Evolutionary conservation across 2,329 filamentous ascomycete genomes (phyloP).

Genomic region (Aspergillus sp.): DNA sequence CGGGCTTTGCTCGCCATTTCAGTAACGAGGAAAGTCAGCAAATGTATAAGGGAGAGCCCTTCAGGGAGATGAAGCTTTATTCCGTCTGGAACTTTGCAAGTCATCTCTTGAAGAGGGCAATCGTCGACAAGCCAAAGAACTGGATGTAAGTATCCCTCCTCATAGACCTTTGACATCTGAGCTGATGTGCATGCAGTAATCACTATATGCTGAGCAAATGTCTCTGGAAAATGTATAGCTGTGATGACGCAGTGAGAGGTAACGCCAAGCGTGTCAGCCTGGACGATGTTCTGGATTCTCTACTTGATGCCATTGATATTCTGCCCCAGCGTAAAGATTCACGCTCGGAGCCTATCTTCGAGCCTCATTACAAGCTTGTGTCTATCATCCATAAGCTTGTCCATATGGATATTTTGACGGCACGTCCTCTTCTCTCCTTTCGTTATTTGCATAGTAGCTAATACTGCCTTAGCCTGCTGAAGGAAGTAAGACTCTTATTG

Average conservation of each 20-base stretch:
- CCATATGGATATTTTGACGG: slow-evolving; percentile 38
- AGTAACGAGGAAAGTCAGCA: slow-evolving; percentile 46
- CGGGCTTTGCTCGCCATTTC: slow-evolving; percentile 54
- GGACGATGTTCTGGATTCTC: slow-evolving; percentile 48
- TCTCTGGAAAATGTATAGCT: slow-evolving; percentile 60
- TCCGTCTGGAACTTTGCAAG: slow-evolving; percentile 59
- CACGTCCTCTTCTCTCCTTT: slow-evolving; percentile 16
- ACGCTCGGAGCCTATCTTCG: slow-evolving; percentile 66
- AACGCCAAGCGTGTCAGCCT: slow-evolving; percentile 27
- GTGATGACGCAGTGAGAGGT: slow-evolving; percentile 34
- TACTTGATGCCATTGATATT: slow-evolving; percentile 52
- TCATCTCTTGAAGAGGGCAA: slow-evolving; percentile 52
- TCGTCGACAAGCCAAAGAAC: slow-evolving; percentile 50
- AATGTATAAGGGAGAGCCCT: slow-evolving; percentile 52
- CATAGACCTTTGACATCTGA: not conserved
- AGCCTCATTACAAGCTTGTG: slow-evolving; percentile 87
- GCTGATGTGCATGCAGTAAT: slow-evolving; percentile 37
- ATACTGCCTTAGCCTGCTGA: slow-evolving; percentile 28
- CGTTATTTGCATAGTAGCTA: slow-evolving; percentile 15
- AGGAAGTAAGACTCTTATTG: slow-evolving; percentile 43
- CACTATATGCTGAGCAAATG: slow-evolving; percentile 65
- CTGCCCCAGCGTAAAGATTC: slow-evolving; percentile 54
- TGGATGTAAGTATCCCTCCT: slow-evolving; percentile 48
- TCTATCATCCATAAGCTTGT: slow-evolving; percentile 77
- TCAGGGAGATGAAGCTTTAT: slow-evolving; percentile 50